Conservation (phyloP, 306 rosid genomes). For the Prunus persica region DNA sequence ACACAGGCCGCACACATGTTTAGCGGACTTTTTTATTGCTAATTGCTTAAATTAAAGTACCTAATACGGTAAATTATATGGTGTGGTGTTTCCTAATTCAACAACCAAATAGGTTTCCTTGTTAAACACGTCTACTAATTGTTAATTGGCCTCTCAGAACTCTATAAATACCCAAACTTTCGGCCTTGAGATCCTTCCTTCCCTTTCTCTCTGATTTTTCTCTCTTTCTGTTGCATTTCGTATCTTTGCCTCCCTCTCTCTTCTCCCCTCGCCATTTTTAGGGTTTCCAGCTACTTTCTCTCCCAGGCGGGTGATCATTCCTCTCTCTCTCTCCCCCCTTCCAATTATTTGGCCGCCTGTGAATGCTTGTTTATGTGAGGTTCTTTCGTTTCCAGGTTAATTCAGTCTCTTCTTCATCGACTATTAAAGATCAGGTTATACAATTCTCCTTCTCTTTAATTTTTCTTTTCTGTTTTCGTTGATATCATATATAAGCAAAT, state of each 20-base stretch:
- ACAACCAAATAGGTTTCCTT: constrained; percentile 34
- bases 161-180: constrained; percentile 38
- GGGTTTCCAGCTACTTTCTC: constrained; percentile 17
- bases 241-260: neutral
- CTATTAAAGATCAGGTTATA: neutral
- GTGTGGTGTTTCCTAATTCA: constrained; percentile 28
- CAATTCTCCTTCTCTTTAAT: neutral
- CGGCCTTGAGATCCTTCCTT: constrained; percentile 10
- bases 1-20: neutral
- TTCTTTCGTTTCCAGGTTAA: neutral
- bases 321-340: neutral
- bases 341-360: neutral
- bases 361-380: neutral
- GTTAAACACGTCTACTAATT: constrained; percentile 30
- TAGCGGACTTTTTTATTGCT: neutral
- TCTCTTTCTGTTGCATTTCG: constrained; percentile 1
- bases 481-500: neutral
- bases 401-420: neutral
- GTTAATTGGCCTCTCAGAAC: neutral
- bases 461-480: neutral
- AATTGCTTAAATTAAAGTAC: neutral
- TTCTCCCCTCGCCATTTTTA: constrained; percentile 8
- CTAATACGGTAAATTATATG: neutral
- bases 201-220: constrained; percentile 5
- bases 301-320: constrained; percentile 10